Evolutionary conservation across 352 stramenopile genomes (phyloP).

Genomic region (Globisporangium spiculum): DNA sequence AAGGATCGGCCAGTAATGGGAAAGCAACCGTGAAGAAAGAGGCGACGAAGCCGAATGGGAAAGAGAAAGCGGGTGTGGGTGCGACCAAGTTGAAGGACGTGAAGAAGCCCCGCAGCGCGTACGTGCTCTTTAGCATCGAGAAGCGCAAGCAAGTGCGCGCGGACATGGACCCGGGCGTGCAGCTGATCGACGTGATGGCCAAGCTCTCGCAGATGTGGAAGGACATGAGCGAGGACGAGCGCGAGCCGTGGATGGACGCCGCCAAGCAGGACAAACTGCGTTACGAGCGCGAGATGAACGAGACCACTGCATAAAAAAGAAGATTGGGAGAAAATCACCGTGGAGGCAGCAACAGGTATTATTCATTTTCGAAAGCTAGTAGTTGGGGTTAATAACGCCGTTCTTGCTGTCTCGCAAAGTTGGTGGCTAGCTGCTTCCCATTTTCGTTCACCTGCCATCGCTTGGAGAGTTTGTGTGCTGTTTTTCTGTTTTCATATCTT

Average conservation of each 20-base stretch:
- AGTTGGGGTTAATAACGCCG: conserved; percentile 1
- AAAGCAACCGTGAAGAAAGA: conserved; percentile 32
- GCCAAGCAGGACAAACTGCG: conserved; percentile 55
- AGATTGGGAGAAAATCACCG: neutral
- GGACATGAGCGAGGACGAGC: conserved; percentile 49
- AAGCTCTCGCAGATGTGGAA: conserved; percentile 57
- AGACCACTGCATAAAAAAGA: conserved; percentile 32
- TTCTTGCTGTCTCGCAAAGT: neutral
- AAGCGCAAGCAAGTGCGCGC: conserved; percentile 54
- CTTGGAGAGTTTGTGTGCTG: neutral
- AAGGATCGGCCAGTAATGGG: conserved; percentile 20
- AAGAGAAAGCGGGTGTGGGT: neutral
- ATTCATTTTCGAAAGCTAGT: neutral
- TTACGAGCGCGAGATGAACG: conserved; percentile 78
- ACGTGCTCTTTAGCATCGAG: conserved; percentile 68
- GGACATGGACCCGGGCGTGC: conserved; percentile 33
- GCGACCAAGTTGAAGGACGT: conserved; percentile 19
- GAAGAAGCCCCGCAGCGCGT: conserved; percentile 55
- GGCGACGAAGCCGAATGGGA: neutral
- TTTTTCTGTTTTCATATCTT: neutral
- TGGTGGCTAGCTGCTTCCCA: neutral
- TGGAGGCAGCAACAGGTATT: neutral
- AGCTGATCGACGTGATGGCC: conserved; percentile 64
- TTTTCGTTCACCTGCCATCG: neutral
- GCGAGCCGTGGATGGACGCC: conserved; percentile 54